phyloP scores from a whole-genome alignment of 495 filamentous ascomycete species.

The Cercophora samala region DNA sequence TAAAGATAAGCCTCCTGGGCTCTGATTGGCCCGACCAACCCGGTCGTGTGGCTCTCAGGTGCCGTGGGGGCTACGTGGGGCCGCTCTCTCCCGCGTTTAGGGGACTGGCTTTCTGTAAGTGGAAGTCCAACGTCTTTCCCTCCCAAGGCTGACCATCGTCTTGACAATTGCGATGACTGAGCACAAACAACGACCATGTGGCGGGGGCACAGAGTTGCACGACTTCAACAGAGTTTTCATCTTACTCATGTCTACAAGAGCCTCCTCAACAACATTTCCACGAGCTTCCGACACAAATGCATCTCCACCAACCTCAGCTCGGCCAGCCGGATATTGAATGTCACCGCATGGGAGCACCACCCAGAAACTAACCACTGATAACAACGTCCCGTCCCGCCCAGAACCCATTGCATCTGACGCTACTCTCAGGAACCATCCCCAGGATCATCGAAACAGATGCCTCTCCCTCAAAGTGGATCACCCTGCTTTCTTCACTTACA shows the following conservation, averaged over 20 bases:
- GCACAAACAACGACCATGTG: background rate
- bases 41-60: conserved; percentile 2
- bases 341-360: background rate
- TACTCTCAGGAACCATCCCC: background rate
- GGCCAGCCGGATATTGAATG: background rate
- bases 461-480: background rate
- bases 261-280: background rate
- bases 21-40: background rate
- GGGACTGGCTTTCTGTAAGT: conserved; percentile 1
- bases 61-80: conserved; percentile 11
- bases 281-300: background rate
- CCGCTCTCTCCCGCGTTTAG: background rate
- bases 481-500: too few species aligned
- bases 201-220: background rate
- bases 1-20: conserved; percentile 9
- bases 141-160: background rate
- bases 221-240: too few species aligned
- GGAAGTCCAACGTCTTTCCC: background rate
- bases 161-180: background rate
- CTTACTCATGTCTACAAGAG: background rate
- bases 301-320: background rate
- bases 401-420: background rate
- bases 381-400: conserved; percentile 4
- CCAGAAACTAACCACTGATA: background rate
- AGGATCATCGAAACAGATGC: background rate